These are phyloP conservation scores for Marsdenia floribunda DNA, from an alignment of 257 asterid genomes.

Conservation along the genomic window DNA sequence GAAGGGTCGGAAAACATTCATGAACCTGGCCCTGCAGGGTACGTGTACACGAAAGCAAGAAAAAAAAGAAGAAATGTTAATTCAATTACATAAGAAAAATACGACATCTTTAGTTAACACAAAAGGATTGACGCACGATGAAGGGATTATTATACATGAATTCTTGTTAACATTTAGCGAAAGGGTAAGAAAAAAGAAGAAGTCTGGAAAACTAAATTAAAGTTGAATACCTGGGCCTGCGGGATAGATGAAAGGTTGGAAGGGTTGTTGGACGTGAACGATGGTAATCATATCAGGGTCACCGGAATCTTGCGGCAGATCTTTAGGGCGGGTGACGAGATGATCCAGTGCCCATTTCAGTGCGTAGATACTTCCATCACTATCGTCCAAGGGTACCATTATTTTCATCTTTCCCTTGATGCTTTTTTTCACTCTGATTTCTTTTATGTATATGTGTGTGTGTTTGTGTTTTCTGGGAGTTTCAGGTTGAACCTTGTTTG, in stretches of 20 bases:
- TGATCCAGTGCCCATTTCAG: not conserved
- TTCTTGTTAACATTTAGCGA: no score
- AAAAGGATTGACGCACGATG: no score
- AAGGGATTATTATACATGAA: no score
- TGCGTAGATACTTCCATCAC: not conserved
- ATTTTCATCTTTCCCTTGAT: not conserved
- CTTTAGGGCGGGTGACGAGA: not conserved
- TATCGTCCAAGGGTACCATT: not conserved
- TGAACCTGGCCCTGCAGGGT: no score
- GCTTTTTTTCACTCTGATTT: no score
- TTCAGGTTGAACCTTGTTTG: no score
- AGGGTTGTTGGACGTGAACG: not conserved
- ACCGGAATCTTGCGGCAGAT: not conserved
- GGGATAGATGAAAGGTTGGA: not conserved
- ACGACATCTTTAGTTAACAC: no score
- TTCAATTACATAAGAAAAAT: not conserved
- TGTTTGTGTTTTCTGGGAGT: no score
- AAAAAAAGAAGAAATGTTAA: not conserved
- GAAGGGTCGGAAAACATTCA: no score
- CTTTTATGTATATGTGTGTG: no score
- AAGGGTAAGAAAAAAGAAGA: no score
- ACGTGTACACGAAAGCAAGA: not conserved
- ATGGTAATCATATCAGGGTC: not conserved
- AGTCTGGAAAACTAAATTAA: no score
- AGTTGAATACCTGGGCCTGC: not conserved